phyloP scores from a whole-genome alignment of 768 basidiomycete species.

The Chalciporus sphaerocephalus region DNA sequence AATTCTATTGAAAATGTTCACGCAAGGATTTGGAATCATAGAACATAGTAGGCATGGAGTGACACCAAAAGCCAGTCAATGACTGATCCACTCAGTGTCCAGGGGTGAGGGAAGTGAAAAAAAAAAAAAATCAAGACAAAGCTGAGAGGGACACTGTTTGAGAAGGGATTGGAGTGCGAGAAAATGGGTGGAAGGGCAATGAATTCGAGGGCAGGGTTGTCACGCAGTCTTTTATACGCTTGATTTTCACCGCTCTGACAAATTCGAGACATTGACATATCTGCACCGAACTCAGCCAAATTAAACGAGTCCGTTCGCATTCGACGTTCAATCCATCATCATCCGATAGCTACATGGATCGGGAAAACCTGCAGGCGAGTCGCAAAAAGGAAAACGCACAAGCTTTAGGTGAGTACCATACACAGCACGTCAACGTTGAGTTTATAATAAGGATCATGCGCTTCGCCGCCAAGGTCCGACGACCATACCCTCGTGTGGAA shows the following conservation, averaged over 20 bases:
- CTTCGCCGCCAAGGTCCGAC: constrained; percentile 16
- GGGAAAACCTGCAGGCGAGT: constrained; percentile 19
- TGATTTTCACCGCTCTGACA: constrained; percentile 2
- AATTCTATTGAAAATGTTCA: constrained; percentile 33
- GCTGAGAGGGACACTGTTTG: no score
- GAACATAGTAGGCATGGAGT: constrained; percentile 31
- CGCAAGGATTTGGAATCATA: constrained; percentile 37
- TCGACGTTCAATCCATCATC: no score
- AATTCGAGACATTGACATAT: constrained; percentile 1
- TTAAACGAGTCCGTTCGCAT: constrained; percentile 8
- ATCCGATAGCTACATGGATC: constrained; percentile 23
- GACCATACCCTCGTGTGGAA: constrained; percentile 7
- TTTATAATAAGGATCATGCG: constrained; percentile 11
- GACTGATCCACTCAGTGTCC: constrained; percentile 10
- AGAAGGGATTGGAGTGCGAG: constrained; percentile 18
- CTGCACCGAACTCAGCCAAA: constrained; percentile 8
- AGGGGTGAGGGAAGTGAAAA: background rate
- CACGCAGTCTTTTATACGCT: constrained; percentile 17
- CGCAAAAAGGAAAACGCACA: constrained; percentile 22
- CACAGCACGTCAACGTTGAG: constrained; percentile 20
- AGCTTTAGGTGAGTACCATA: constrained; percentile 5
- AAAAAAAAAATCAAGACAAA: background rate
- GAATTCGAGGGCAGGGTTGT: constrained; percentile 1
- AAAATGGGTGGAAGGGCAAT: constrained; percentile 10
- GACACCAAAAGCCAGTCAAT: constrained; percentile 27